Conservation (phyloP, 495 filamentous ascomycete genomes). For the Amniculicola lignicola region DNA sequence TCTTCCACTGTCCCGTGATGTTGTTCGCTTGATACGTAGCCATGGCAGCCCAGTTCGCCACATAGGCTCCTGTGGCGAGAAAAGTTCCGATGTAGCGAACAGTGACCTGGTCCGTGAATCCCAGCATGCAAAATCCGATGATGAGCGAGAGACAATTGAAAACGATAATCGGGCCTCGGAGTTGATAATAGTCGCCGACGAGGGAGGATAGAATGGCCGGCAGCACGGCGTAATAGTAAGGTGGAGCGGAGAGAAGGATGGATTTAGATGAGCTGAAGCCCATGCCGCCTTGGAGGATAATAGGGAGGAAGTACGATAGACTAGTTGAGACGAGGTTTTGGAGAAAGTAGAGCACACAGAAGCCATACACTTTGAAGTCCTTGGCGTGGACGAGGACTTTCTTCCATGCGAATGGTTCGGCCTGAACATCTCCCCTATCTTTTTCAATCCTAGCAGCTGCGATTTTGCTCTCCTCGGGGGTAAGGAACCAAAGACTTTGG, state of each 20-base stretch:
- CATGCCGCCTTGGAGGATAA: constrained; percentile 68
- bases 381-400: constrained; percentile 59
- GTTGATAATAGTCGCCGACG: constrained; percentile 60
- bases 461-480: constrained; percentile 46
- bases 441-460: constrained; percentile 38
- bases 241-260: constrained; percentile 70
- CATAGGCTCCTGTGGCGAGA: constrained; percentile 73
- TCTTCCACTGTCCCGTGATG: constrained; percentile 64
- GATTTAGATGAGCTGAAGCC: constrained; percentile 63
- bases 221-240: constrained; percentile 72
- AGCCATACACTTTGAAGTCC: constrained; percentile 71
- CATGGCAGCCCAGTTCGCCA: constrained; percentile 76
- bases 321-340: constrained; percentile 68
- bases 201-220: constrained; percentile 68
- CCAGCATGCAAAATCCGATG: constrained; percentile 69
- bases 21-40: constrained; percentile 42
- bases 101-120: constrained; percentile 63
- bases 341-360: constrained; percentile 69
- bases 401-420: constrained; percentile 58
- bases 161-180: constrained; percentile 65
- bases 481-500: constrained; percentile 61
- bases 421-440: constrained; percentile 59
- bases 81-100: constrained; percentile 72
- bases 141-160: constrained; percentile 75
- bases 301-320: constrained; percentile 64